These are phyloP conservation scores for Fonsecaea multimorphosa DNA, from an alignment of 2,329 filamentous ascomycete genomes.

Conservation along the genomic window DNA sequence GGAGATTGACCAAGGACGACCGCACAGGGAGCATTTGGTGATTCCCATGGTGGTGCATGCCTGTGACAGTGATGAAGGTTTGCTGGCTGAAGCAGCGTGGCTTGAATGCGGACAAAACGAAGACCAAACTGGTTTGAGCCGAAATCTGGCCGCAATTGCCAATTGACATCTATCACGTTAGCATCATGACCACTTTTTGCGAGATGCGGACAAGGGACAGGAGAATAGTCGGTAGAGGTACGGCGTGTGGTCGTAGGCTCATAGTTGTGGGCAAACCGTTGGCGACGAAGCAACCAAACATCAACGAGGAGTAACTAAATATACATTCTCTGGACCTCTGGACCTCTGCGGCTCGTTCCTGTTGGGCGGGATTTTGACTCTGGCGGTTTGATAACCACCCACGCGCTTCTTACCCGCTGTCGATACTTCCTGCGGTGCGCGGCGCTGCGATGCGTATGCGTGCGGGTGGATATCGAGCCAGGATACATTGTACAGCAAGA, in stretches of 20 bases:
- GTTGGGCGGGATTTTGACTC: slow-evolving; percentile 1
- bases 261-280: slow-evolving; percentile 8
- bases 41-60: too few species aligned
- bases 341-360: not conserved
- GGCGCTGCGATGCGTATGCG: not conserved
- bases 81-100: slow-evolving; percentile 4
- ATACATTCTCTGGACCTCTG: too few species aligned
- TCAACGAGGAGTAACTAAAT: slow-evolving; percentile 7
- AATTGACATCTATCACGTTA: too few species aligned
- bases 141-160: slow-evolving; percentile 1
- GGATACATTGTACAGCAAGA: not conserved
- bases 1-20: slow-evolving; percentile 6
- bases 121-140: slow-evolving; percentile 1
- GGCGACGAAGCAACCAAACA: slow-evolving; percentile 1
- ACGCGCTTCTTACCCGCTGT: slow-evolving; percentile 17
- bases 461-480: slow-evolving; percentile 7
- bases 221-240: not conserved
- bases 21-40: not conserved
- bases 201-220: not conserved
- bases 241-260: too few species aligned
- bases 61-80: slow-evolving; percentile 2
- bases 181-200: not conserved
- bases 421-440: not conserved
- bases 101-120: not conserved
- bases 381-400: not conserved